Conservation (phyloP, 1,284 basidiomycete species). For the Puccinia novopanici region DNA sequence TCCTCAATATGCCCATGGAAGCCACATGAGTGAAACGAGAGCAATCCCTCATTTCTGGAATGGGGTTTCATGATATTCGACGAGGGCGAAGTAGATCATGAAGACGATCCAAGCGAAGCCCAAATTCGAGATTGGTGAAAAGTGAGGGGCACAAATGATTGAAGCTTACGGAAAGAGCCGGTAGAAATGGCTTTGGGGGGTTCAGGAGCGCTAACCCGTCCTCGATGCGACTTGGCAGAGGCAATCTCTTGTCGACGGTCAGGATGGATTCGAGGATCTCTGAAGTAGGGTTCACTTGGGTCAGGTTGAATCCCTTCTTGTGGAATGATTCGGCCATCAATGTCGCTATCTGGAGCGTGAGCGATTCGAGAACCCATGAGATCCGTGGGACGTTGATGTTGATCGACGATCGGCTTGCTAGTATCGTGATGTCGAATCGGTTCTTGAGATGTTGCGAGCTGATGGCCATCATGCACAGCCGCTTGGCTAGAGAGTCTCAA, state of each 20-base stretch:
- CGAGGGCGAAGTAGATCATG: constrained; percentile 31
- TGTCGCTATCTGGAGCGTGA: constrained; percentile 22
- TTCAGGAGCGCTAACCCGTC: constrained; percentile 29
- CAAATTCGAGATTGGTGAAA: constrained; percentile 39
- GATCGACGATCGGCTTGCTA: constrained; percentile 1
- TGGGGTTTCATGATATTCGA: constrained; percentile 15
- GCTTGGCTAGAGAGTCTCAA: constrained; percentile 9
- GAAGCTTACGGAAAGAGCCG: constrained; percentile 50
- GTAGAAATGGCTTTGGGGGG: constrained; percentile 21
- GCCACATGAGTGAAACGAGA: background rate
- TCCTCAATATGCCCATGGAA: constrained; percentile 9
- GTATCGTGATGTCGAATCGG: background rate
- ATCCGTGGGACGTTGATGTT: background rate
- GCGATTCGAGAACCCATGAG: background rate
- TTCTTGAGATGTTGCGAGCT: constrained; percentile 9
- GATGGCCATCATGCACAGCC: background rate
- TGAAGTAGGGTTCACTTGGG: background rate
- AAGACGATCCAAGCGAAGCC: constrained; percentile 24
- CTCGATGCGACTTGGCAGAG: background rate
- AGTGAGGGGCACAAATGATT: constrained; percentile 42
- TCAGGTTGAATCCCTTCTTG: constrained; percentile 12
- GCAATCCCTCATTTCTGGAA: background rate
- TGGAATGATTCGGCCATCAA: constrained; percentile 19
- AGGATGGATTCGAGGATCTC: constrained; percentile 37
- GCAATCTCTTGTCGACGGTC: constrained; percentile 35